Conservation (phyloP, 352 stramenopile species). For the Phytophthora cajani region DNA sequence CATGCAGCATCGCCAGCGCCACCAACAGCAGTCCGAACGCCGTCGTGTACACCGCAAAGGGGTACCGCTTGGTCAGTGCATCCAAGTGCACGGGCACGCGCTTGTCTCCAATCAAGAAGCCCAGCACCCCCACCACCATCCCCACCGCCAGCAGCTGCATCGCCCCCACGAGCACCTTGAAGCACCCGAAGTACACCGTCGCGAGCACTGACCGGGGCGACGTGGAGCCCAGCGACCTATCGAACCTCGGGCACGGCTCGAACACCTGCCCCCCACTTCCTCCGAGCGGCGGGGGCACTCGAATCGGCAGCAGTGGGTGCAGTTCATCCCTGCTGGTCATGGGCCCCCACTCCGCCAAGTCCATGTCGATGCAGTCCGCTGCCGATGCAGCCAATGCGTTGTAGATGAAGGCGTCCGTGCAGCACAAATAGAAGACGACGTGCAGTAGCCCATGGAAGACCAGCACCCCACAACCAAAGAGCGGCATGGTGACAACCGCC, state of each 20-base stretch:
- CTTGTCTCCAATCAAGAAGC: slow-evolving; percentile 42
- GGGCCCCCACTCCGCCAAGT: slow-evolving; percentile 18
- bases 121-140: slow-evolving; percentile 39
- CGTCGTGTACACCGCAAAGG: slow-evolving; percentile 40
- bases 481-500: slow-evolving; percentile 46
- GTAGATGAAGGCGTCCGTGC: slow-evolving; percentile 54
- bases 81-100: slow-evolving; percentile 33
- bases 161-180: slow-evolving; percentile 49
- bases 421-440: slow-evolving; percentile 46
- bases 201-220: slow-evolving; percentile 53
- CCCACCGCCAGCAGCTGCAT: slow-evolving; percentile 40
- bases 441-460: slow-evolving; percentile 55
- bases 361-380: slow-evolving; percentile 26
- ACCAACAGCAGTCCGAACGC: slow-evolving; percentile 39
- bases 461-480: slow-evolving; percentile 62
- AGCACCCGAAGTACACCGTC: slow-evolving; percentile 54
- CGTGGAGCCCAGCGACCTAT: slow-evolving; percentile 36
- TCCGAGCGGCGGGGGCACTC: slow-evolving; percentile 20
- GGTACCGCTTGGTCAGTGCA: slow-evolving; percentile 24
- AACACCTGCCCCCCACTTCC: slow-evolving; percentile 10
- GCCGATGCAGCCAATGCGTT: slow-evolving; percentile 48
- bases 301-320: slow-evolving; percentile 49
- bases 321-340: slow-evolving; percentile 13
- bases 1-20: slow-evolving; percentile 49
- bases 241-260: slow-evolving; percentile 44